phyloP scores from a whole-genome alignment of 2,329 filamentous ascomycete genomes.

The Colletotrichum gigasporum region DNA sequence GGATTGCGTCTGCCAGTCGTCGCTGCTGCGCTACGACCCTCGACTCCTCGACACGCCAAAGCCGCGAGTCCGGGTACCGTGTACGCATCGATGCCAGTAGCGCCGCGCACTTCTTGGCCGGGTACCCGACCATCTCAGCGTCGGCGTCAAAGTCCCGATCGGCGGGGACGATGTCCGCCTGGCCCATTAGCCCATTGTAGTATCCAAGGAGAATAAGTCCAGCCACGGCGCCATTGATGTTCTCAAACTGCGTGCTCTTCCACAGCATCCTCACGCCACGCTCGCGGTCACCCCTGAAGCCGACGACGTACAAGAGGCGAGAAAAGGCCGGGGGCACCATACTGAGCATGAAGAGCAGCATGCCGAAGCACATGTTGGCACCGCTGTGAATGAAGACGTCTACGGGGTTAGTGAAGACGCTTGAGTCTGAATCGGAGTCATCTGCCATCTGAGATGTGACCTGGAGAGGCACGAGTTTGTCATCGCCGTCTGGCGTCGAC shows the following conservation, averaged over 20 bases:
- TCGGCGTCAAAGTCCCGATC: conserved; percentile 63
- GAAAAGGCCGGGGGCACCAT: conserved; percentile 92
- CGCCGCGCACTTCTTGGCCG: conserved; percentile 70
- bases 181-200: conserved; percentile 87
- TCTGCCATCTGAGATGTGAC: conserved; percentile 20
- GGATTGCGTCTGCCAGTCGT: conserved; percentile 73
- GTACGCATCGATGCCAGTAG: conserved; percentile 79
- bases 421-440: conserved; percentile 32
- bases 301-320: conserved; percentile 86
- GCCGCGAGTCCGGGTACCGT: conserved; percentile 81
- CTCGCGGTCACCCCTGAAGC: conserved; percentile 88
- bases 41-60: conserved; percentile 92
- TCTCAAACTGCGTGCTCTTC: conserved; percentile 85
- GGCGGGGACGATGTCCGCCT: conserved; percentile 85
- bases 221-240: conserved; percentile 92
- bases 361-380: conserved; percentile 87
- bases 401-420: conserved; percentile 74
- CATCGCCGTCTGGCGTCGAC: conserved; percentile 21
- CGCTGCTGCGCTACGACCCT: conserved; percentile 76
- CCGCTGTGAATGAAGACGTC: conserved; percentile 92
- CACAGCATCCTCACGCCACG: conserved; percentile 87
- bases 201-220: conserved; percentile 84
- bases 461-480: conserved; percentile 22
- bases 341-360: conserved; percentile 86
- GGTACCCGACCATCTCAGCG: conserved; percentile 75